Evolutionary conservation across 2,329 filamentous ascomycete species (phyloP).

Genomic region (Cercospora sp.): DNA sequence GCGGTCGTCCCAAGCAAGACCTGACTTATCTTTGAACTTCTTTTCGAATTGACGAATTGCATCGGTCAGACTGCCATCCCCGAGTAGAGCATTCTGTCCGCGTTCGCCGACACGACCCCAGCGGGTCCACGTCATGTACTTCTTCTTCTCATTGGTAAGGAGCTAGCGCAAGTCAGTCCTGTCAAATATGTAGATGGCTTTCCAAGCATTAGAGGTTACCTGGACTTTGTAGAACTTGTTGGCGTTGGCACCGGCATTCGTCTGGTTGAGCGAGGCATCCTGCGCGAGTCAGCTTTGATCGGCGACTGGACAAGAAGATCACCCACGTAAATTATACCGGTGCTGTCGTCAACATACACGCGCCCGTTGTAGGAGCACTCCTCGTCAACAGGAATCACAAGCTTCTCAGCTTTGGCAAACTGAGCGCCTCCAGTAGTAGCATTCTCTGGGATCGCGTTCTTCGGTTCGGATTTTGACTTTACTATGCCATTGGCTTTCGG

Average conservation of each 20-base stretch:
- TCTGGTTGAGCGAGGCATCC: slow-evolving; percentile 75
- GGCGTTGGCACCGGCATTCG: slow-evolving; percentile 69
- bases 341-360: slow-evolving; percentile 64
- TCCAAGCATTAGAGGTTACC: slow-evolving; percentile 44
- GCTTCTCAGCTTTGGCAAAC: slow-evolving; percentile 45
- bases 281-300: neutral
- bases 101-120: slow-evolving; percentile 73
- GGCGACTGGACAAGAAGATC: neutral
- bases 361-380: slow-evolving; percentile 37
- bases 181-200: slow-evolving; percentile 53
- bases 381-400: slow-evolving; percentile 53
- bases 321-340: slow-evolving; percentile 64
- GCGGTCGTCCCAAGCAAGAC: slow-evolving; percentile 53
- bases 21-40: slow-evolving; percentile 60
- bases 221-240: slow-evolving; percentile 84
- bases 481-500: slow-evolving; percentile 21
- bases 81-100: slow-evolving; percentile 49
- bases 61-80: slow-evolving; percentile 39
- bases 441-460: slow-evolving; percentile 3
- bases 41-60: slow-evolving; percentile 52
- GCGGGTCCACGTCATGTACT: slow-evolving; percentile 63
- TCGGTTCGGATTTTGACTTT: slow-evolving; percentile 5
- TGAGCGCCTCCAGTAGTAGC: slow-evolving; percentile 40
- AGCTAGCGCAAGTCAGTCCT: slow-evolving; percentile 52
- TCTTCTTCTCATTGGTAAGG: slow-evolving; percentile 73